Evolutionary conservation across 352 stramenopile genomes (phyloP), one percentile per base, ranked within the genome.

Genomic region (Peronospora farinosa): DNA sequence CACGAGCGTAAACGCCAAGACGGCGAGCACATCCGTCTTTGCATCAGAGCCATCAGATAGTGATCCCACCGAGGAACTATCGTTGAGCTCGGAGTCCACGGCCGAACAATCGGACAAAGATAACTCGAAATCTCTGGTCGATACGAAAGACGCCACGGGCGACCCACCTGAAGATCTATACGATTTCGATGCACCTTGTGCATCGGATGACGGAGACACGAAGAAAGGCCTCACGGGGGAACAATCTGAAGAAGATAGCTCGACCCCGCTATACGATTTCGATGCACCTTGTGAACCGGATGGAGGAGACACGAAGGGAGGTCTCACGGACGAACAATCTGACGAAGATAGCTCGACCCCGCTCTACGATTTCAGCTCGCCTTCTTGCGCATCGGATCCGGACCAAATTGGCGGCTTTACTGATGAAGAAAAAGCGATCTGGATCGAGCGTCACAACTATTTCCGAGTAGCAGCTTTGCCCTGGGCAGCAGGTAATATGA

Each of bases 391-490:
- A 16, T 45, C 36, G 40, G 40, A 12, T 39, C 19, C 12, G 28
- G 23, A 62, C 40, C 45, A 62, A 39, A 44, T 37, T n/a, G 53
- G 50, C 13, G 52, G 7, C 37, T 71, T 71, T 45, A 52, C 52
- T 7, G 37, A 60, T n/a, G 57, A 61, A 8, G 66, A 79, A 30
- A 72, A 87, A 47, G 62, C 73, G 46, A 69, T 88, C 19, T 85
- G 74, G 74, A 66, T 88, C 41, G 76, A 88, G 54, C 75, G 74
- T 27, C 72, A 84, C 67, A 84, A 85, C 61, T 88, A 72, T 57
- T 88, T 88, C 63, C 71, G 78, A 32, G 69, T 84, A 58, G 59
- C 63, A 13, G 78, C 51, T 37, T 45, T 88, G 39, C 78, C 78
- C 1, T 88, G 69, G 56, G 59, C 74, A 12, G 71, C 78, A 33